Percentiles rank a stretch among this genome's conserved stretches.
Evolutionary conservation across 148 eudicot genomes (phyloP).

Genomic region (Vaccinium vitisidaea): DNA sequence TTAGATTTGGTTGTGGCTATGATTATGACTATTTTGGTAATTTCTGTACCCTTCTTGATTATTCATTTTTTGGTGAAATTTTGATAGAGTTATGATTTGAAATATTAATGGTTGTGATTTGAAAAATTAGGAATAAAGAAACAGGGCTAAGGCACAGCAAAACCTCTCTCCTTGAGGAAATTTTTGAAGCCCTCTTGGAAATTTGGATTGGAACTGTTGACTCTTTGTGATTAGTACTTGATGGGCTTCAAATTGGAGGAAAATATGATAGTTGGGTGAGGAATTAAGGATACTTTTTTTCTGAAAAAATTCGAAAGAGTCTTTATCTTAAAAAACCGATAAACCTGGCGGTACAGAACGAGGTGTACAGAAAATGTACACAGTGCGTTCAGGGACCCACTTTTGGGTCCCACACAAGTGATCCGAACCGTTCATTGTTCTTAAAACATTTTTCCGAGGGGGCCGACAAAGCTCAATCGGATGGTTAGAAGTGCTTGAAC

Average conservation of each 20-base stretch:
- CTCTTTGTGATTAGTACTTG: background rate
- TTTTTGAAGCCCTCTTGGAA: background rate
- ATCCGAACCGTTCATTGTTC: too few relatives aligned
- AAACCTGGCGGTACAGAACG: too few relatives aligned
- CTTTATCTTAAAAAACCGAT: slow-evolving; percentile 24
- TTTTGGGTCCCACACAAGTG: too few relatives aligned
- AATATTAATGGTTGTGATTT: background rate
- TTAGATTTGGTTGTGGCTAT: background rate
- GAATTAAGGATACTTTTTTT: slow-evolving; percentile 16
- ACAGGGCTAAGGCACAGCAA: too few relatives aligned
- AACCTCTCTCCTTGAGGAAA: too few relatives aligned
- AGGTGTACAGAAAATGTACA: too few relatives aligned
- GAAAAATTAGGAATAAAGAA: too few relatives aligned
- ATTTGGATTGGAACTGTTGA: background rate
- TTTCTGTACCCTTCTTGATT: slow-evolving; percentile 15
- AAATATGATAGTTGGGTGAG: slow-evolving; percentile 32
- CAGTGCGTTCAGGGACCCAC: too few relatives aligned
- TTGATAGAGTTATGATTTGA: background rate
- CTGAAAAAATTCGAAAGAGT: slow-evolving; percentile 27
- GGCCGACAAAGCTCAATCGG: too few relatives aligned
- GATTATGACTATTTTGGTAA: background rate
- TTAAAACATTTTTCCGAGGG: too few relatives aligned
- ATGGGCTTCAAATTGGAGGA: background rate
- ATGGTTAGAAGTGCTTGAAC: too few relatives aligned
- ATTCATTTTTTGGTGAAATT: slow-evolving; percentile 23